Base-by-base conservation (phyloP, 306 rosid species). In the Inga leiocalycina region DNA sequence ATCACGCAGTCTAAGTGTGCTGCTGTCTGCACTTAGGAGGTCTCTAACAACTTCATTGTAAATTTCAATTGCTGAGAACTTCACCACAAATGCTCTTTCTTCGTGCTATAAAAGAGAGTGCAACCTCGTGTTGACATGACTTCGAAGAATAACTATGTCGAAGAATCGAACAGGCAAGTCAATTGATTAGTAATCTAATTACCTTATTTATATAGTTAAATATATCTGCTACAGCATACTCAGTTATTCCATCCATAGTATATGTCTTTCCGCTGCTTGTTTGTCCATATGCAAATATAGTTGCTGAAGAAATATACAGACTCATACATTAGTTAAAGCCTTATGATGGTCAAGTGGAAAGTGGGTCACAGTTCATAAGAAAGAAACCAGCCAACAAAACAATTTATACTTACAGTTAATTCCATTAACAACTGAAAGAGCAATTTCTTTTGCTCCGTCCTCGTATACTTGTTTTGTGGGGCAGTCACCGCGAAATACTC, bases 201-300 rank as follows among this genome's bases (percentile, higher is more conserved):
- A 97, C 99, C 98, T 78, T 88, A 66, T 90, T 92, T 83, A 92
- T 82, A 72, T 94, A 87, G 86, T 94, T 96, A 87, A 94, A 97
- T 87, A 97, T 94, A 82, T 94, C 99, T 51, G 94, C 92, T 27
- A 88, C 97, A n/a, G 99, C 86, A 70, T 87, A 86, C 86, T 97
- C 98, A 45, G 97, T 91, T 76, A 97, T 88, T 84, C 99, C 99
- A 88, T 91, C 84, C 98, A 97, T 97, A n/a, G 99, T 97, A 83
- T 97, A 94, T 11, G 99, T 97, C 90, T 97, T 97, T 84, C 99
- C 99, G 73, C 99, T 97, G 88, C 98, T 97, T 67, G 99, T 97
- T 87, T 97, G 99, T 71, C 99, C 99, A 73, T 97, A 97, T 52
- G 99, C 99, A 89, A 97, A 97, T 79, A 97, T 94, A 80, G 94